phyloP scores from a whole-genome alignment of 257 asterid species.

The Fraxinus quadrangulata region DNA sequence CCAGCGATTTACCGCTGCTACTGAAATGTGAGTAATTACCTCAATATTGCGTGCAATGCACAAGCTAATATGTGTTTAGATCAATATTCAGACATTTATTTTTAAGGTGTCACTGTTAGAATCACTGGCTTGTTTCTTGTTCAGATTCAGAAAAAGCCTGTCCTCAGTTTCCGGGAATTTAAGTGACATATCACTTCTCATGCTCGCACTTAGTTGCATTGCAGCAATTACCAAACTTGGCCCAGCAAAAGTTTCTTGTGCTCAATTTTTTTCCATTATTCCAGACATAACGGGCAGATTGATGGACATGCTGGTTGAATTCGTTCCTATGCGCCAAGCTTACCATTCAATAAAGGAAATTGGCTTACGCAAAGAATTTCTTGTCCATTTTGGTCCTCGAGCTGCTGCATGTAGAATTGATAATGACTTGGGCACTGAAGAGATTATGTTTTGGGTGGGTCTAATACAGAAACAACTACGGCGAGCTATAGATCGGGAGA shows the following conservation, averaged over 20 bases:
- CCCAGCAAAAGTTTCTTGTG: conserved; percentile 81
- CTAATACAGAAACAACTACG: conserved; percentile 82
- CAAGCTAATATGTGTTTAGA: conserved; percentile 10
- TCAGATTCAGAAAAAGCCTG: conserved; percentile 56
- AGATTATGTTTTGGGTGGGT: conserved; percentile 86
- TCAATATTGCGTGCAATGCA: conserved; percentile 10
- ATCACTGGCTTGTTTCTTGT: conserved; percentile 32
- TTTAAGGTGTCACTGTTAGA: conserved; percentile 19
- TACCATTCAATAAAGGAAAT: conserved; percentile 69
- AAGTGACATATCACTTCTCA: conserved; percentile 74
- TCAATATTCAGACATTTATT: conserved; percentile 3
- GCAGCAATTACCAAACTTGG: conserved; percentile 94
- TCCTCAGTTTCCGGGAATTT: conserved; percentile 53
- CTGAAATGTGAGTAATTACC: conserved; percentile 60
- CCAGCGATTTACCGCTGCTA: conserved; percentile 59
- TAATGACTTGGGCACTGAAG: conserved; percentile 70
- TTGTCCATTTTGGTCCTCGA: conserved; percentile 93
- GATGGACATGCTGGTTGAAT: conserved; percentile 91
- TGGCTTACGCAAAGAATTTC: conserved; percentile 86
- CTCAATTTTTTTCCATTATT: conserved; percentile 69
- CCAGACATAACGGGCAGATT: conserved; percentile 81
- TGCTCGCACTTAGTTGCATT: conserved; percentile 87
- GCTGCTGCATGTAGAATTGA: conserved; percentile 67
- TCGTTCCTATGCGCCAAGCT: conserved; percentile 69
- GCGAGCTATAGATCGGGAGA: conserved; percentile 90